A percentile compares a stretch with the other conserved stretches of the same genome.
These are phyloP conservation scores for Ophiostoma angusticollis DNA, from an alignment of 2,329 filamentous ascomycete genomes.

Conservation along the genomic window DNA sequence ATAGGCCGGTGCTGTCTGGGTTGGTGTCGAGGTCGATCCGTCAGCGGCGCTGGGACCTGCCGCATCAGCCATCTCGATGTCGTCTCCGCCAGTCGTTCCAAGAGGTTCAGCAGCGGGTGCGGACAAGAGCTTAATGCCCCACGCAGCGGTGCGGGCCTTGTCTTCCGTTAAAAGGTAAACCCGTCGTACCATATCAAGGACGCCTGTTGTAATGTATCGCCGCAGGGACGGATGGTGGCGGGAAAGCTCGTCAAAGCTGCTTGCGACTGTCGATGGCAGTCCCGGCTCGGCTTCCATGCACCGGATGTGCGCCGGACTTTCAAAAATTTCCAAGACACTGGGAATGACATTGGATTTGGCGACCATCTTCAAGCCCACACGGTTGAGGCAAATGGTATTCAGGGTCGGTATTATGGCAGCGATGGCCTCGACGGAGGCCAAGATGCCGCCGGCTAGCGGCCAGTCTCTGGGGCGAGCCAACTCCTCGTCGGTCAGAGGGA, in stretches of 20 bases:
- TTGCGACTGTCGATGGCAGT: slow-evolving; percentile 61
- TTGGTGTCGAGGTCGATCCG: background rate
- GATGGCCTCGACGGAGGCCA: slow-evolving; percentile 82
- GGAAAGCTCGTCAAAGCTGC: slow-evolving; percentile 84
- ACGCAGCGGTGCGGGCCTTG: slow-evolving; percentile 54
- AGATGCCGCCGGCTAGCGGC: slow-evolving; percentile 54
- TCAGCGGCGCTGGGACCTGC: background rate
- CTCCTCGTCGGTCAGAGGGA: slow-evolving; percentile 39
- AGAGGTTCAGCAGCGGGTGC: slow-evolving; percentile 24
- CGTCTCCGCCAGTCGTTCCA: slow-evolving; percentile 24
- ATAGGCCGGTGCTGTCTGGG: slow-evolving; percentile 15
- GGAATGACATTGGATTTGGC: slow-evolving; percentile 70
- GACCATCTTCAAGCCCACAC: slow-evolving; percentile 76
- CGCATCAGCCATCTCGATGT: slow-evolving; percentile 55
- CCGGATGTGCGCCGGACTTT: slow-evolving; percentile 78
- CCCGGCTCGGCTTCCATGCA: slow-evolving; percentile 60
- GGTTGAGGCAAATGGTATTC: slow-evolving; percentile 87
- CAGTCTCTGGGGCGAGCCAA: slow-evolving; percentile 32
- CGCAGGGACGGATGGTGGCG: slow-evolving; percentile 83
- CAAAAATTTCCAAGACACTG: slow-evolving; percentile 90
- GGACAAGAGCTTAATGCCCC: slow-evolving; percentile 68
- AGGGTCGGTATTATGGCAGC: slow-evolving; percentile 75
- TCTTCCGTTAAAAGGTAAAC: slow-evolving; percentile 61
- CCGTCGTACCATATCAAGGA: slow-evolving; percentile 77
- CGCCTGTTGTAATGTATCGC: slow-evolving; percentile 66